Evolutionary conservation across 2,329 filamentous ascomycete species (phyloP), one percentile per base, ranked within the genome.

Genomic region (Lomentospora prolificans): DNA sequence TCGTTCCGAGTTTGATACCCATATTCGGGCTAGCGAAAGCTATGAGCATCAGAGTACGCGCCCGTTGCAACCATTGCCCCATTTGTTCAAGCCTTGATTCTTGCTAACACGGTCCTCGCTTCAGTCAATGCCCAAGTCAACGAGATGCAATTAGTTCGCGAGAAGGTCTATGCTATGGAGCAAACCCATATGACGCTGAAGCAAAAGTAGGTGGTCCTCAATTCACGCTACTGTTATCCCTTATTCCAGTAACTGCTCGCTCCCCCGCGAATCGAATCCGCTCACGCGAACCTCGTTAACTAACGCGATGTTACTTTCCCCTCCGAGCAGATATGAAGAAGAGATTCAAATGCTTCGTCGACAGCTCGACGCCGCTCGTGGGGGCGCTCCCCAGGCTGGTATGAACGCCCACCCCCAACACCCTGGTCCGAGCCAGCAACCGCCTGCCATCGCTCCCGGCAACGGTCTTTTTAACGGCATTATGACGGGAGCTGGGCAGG

Each of bases 391-490:
- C 28, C 77, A 79, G 61, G 72, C 76, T 57, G 73, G 72, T 59
- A 83, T 90, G 65, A 80, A 80, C 60, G 86, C 84, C 14, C 84
- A 85, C 41, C 81, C 86, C 58, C 86, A 87, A 65, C 89, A 94
- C 61, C 82, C 82, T 58, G 89, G 86, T 46, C 87, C 90, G 57
- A 85, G 88, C 51, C 89, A 94, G 71, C 87, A 90, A 60, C 87
- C 88, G 59, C 92, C 94, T 33, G 91, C 89, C 52, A 88, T 97
- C 62, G 89, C 90, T 27, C 88, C 95, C 66, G 91, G 92, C 25
- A 92, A 87, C 68, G 94, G 95, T 66, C 79, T 97, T 41, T 97
- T 99, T 67, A 90, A 90, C 62, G 90, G 90, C 57, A 96, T 97
- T 67, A 97, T 99, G 89, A 84, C 91, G 56, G 92, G 92, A 61